A percentile compares a stretch with the other conserved stretches of the same genome.
Evolutionary conservation across 2,329 filamentous ascomycete species (phyloP).

Genomic region (Cladosporium sp.): DNA sequence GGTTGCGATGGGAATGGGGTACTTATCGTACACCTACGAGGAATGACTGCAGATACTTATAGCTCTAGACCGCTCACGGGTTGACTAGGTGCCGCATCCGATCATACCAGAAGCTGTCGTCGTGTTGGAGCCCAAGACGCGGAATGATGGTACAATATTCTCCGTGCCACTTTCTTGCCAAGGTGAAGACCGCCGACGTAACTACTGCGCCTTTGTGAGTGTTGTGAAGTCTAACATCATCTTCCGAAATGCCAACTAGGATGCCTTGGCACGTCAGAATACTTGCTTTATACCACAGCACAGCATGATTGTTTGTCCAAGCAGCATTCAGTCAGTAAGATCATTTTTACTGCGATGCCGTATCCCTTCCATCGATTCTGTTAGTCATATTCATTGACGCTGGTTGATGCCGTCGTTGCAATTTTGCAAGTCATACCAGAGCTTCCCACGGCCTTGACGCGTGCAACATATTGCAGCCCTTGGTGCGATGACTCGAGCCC

Average conservation of each 20-base stretch:
- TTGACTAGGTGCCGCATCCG: background rate
- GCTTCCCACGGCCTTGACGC: background rate
- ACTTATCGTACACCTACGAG: too few species aligned
- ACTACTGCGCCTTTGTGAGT: background rate
- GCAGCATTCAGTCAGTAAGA: too few species aligned
- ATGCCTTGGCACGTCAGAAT: background rate
- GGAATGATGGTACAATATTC: background rate
- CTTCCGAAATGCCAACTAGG: background rate
- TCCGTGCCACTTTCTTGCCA: background rate
- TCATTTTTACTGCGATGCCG: too few species aligned
- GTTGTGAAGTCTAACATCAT: background rate
- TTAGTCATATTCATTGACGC: too few species aligned
- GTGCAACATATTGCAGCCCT: background rate
- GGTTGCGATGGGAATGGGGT: background rate
- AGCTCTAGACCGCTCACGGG: background rate
- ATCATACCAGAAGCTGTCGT: background rate
- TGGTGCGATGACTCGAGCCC: background rate
- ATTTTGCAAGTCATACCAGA: background rate
- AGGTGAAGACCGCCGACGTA: background rate
- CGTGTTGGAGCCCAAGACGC: background rate
- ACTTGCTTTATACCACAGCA: too few species aligned
- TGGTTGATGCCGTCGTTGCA: too few species aligned
- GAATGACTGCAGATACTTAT: background rate
- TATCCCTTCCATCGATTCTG: too few species aligned
- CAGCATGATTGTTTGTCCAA: too few species aligned